These are phyloP conservation scores for Neurospora crassa DNA, from an alignment of 2,329 filamentous ascomycete genomes.

Conservation along the genomic window DNA sequence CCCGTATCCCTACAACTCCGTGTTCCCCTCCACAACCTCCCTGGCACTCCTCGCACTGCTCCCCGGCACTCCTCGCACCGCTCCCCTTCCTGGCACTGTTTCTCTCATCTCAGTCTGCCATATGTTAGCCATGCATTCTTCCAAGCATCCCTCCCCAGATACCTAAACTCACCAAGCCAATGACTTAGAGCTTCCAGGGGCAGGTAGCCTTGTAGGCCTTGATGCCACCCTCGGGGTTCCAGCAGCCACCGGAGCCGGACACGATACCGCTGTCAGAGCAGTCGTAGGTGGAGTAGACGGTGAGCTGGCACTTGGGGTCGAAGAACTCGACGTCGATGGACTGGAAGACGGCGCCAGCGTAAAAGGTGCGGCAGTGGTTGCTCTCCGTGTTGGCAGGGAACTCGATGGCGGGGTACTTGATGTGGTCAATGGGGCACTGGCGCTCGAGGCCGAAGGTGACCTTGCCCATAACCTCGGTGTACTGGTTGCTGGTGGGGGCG, in stretches of 20 bases:
- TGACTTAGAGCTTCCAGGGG: not conserved
- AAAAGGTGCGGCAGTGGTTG: constrained; percentile 5
- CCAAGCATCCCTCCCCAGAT: not conserved
- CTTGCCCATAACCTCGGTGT: not conserved
- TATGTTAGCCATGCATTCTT: not conserved
- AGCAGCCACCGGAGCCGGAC: constrained; percentile 7
- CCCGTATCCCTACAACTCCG: not conserved
- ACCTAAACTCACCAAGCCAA: not conserved
- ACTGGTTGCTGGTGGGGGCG: not conserved
- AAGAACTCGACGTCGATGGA: constrained; percentile 7
- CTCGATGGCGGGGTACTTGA: not conserved
- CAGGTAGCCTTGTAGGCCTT: constrained; percentile 7
- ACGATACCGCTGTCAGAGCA: constrained; percentile 9
- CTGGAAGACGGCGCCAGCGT: constrained; percentile 4
- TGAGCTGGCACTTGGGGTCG: constrained; percentile 6
- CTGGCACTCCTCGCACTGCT: not conserved
- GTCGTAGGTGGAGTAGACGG: constrained; percentile 6
- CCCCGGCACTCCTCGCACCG: not conserved
- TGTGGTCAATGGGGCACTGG: not conserved
- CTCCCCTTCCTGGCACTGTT: not conserved
- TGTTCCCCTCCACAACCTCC: not conserved
- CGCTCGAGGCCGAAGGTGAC: not conserved
- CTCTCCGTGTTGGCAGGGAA: constrained; percentile 1
- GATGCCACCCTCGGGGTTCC: constrained; percentile 7
- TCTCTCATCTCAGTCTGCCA: not conserved